phyloP scores from a whole-genome alignment of 2,329 filamentous ascomycete genomes.

The Colletotrichum sp. region DNA sequence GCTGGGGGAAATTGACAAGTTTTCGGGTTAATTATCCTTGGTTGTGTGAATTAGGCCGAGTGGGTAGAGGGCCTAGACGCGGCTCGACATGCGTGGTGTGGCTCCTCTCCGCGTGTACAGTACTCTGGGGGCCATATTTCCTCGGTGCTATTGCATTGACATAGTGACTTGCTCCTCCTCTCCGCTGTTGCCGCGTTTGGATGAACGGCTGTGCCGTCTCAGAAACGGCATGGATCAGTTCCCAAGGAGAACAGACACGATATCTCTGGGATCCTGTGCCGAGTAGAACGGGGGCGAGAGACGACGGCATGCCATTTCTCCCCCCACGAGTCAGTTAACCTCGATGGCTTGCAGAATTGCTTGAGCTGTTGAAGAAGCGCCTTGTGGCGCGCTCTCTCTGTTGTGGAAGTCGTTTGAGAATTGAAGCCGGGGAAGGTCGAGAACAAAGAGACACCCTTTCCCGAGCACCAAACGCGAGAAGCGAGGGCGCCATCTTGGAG shows the following conservation, averaged over 20 bases:
- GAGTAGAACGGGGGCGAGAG: background rate
- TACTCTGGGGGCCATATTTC: background rate
- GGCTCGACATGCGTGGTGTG: conserved; percentile 4
- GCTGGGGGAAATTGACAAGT: conserved; percentile 1
- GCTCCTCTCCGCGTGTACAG: background rate
- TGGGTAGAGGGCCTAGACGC: background rate
- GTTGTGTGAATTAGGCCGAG: background rate
- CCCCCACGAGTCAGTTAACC: background rate
- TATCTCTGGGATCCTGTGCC: background rate
- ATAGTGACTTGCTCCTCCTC: conserved; percentile 3
- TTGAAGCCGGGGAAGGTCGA: background rate
- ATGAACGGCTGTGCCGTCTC: conserved; percentile 18
- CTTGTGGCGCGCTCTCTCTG: background rate
- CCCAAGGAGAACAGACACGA: background rate
- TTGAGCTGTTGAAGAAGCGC: conserved; percentile 5
- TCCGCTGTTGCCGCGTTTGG: conserved; percentile 11
- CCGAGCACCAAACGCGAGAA: background rate
- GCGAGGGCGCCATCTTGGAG: background rate
- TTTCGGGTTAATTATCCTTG: conserved; percentile 2
- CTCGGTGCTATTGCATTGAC: background rate
- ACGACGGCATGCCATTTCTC: background rate
- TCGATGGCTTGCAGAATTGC: background rate
- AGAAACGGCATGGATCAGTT: background rate
- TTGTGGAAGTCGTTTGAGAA: conserved; percentile 5
- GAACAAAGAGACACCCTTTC: background rate